Evolutionary conservation across 75 land plant species (phyloP).

Genomic region (Selaginella moellendorffii): DNA sequence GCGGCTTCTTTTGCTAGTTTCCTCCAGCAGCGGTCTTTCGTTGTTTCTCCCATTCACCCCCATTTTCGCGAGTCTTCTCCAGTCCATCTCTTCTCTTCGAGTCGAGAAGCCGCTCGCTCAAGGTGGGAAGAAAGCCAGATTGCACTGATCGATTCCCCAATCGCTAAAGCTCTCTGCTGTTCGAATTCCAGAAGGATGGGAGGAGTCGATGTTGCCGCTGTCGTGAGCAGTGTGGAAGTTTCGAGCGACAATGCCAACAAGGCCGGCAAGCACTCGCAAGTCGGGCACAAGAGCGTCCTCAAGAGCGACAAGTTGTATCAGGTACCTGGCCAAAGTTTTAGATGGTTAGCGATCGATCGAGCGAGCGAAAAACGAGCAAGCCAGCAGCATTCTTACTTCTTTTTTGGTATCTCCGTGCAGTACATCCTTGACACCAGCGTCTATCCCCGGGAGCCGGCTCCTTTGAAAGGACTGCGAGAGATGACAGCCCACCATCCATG

Average conservation of each 20-base stretch:
- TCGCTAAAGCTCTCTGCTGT: too few relatives aligned
- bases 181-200: too few relatives aligned
- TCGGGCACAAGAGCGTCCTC: constrained; percentile 85
- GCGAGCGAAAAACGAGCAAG: background rate
- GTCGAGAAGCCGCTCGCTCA: too few relatives aligned
- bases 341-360: too few relatives aligned
- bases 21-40: too few relatives aligned
- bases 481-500: constrained; percentile 42
- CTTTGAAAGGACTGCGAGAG: constrained; percentile 50
- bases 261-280: constrained; percentile 36
- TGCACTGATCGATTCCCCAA: too few relatives aligned
- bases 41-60: too few relatives aligned
- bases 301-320: constrained; percentile 78
- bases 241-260: background rate
- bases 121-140: too few relatives aligned
- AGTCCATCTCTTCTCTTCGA: too few relatives aligned
- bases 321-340: too few relatives aligned
- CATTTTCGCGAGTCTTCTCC: too few relatives aligned
- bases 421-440: constrained; percentile 68
- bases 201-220: background rate
- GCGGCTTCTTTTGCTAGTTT: too few relatives aligned
- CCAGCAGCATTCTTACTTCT: background rate
- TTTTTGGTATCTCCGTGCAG: constrained; percentile 18
- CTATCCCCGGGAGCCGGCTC: constrained; percentile 56
- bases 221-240: background rate